A percentile compares a stretch with the other conserved stretches of the same genome.
phyloP scores from a whole-genome alignment of 140 eudicot genomes.

The Erigeron philadelphicus region DNA sequence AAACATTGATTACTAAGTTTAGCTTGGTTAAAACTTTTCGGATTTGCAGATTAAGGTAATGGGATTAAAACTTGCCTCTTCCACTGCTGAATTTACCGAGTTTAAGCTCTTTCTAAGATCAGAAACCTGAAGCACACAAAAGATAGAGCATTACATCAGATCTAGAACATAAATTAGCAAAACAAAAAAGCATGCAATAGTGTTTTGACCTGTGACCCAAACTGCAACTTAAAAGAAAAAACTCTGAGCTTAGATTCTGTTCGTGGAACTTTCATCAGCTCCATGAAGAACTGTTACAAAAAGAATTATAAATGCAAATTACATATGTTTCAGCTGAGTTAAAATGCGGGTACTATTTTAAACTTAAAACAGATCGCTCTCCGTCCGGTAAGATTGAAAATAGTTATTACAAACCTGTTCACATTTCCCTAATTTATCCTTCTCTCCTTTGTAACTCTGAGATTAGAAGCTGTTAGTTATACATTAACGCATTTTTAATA shows the following conservation, averaged over 20 bases:
- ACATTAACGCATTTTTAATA: not conserved
- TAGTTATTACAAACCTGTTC: constrained; percentile 33
- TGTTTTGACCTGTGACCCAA: constrained; percentile 55
- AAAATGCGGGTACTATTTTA: not conserved
- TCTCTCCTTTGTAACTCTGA: constrained; percentile 54
- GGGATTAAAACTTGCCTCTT: constrained; percentile 29
- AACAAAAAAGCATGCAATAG: not conserved
- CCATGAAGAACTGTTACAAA: constrained; percentile 70
- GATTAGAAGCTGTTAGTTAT: constrained; percentile 23
- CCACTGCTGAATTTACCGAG: constrained; percentile 30
- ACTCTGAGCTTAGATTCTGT: constrained; percentile 78
- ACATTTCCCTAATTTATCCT: constrained; percentile 46
- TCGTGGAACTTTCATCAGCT: constrained; percentile 91
- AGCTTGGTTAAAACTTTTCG: not conserved
- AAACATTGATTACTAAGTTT: constrained; percentile 18
- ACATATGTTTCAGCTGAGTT: not conserved
- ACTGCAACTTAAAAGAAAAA: constrained; percentile 60
- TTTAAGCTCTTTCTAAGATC: constrained; percentile 28
- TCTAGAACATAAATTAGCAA: constrained; percentile 12
- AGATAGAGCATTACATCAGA: constrained; percentile 7
- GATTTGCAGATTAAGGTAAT: not conserved
- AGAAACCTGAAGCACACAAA: constrained; percentile 24
- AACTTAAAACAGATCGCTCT: not conserved
- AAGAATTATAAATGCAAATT: constrained; percentile 16
- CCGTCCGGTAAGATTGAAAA: not conserved